A percentile compares a stretch with the other conserved stretches of the same genome.
Evolutionary conservation across 169 alveolate species (phyloP).

Genomic region (Toxoplasma gondii): DNA sequence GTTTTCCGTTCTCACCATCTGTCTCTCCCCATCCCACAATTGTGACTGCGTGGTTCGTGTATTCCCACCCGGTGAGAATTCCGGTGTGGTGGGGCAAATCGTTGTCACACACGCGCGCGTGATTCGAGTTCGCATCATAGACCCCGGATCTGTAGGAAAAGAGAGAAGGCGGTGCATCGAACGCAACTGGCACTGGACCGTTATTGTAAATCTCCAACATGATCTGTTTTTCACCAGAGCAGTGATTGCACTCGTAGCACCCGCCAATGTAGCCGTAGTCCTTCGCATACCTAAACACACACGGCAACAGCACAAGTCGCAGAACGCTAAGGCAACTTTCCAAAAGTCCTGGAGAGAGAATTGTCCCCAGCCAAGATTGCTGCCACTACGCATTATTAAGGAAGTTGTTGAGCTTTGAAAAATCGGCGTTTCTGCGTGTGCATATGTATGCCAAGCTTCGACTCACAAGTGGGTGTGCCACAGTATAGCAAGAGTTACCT

Average conservation of each 20-base stretch:
- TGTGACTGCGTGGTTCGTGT: slow-evolving; percentile 89
- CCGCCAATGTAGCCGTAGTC: slow-evolving; percentile 80
- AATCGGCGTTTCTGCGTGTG: too few species aligned
- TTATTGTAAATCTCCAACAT: slow-evolving; percentile 66
- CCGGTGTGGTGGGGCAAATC: not conserved
- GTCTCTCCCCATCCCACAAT: slow-evolving; percentile 90
- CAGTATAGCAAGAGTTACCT: too few species aligned
- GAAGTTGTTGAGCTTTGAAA: too few species aligned
- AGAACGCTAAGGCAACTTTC: not conserved
- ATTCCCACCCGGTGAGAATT: slow-evolving; percentile 80
- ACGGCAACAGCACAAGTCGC: not conserved
- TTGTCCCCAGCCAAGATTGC: not conserved
- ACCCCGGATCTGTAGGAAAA: slow-evolving; percentile 72
- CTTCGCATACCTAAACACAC: slow-evolving; percentile 70
- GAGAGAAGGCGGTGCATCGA: slow-evolving; percentile 73
- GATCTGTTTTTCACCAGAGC: slow-evolving; percentile 71
- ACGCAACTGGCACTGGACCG: slow-evolving; percentile 78
- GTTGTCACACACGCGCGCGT: slow-evolving; percentile 63
- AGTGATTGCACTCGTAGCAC: slow-evolving; percentile 71
- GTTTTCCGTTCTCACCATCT: not conserved
- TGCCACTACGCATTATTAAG: too few species aligned
- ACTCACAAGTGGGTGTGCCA: too few species aligned
- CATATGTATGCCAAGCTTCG: too few species aligned
- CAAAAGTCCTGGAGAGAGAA: not conserved
- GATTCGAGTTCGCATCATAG: slow-evolving; percentile 55